Conservation (phyloP, 768 basidiomycete species). For the Wakefieldia striispora region DNA sequence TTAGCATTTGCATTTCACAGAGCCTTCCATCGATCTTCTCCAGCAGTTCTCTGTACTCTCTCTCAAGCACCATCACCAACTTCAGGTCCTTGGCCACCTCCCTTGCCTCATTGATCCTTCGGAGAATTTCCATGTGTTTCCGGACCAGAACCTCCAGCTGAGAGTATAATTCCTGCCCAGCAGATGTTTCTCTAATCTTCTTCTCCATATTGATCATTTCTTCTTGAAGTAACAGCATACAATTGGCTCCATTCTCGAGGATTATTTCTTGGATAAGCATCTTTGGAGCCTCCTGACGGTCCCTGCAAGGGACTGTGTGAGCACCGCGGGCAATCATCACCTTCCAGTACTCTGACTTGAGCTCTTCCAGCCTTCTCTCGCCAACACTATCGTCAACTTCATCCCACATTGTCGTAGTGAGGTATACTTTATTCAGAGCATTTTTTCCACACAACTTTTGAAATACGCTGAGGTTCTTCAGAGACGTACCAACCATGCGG, state of each 20-base stretch:
- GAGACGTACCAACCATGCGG: conserved; percentile 32
- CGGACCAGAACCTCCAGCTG: conserved; percentile 10
- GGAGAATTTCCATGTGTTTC: conserved; percentile 5
- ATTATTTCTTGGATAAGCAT: conserved; percentile 4
- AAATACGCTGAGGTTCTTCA: conserved; percentile 36
- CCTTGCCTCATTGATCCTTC: conserved; percentile 6
- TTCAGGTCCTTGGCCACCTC: neutral
- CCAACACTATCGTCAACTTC: conserved; percentile 22
- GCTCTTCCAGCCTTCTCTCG: conserved; percentile 11
- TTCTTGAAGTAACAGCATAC: conserved; percentile 6
- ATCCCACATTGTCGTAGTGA: conserved; percentile 43
- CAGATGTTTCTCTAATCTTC: conserved; percentile 6
- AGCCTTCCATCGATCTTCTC: conserved; percentile 5
- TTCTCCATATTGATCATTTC: conserved; percentile 6
- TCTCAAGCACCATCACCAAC: conserved; percentile 2
- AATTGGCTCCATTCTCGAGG: conserved; percentile 1
- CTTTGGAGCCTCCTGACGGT: conserved; percentile 6
- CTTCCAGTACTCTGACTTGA: conserved; percentile 7
- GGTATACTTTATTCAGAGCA: conserved; percentile 27
- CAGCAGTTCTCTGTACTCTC: conserved; percentile 6
- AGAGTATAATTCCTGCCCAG: conserved; percentile 6
- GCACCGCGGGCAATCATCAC: conserved; percentile 11
- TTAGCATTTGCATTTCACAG: conserved; percentile 11
- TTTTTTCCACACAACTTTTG: conserved; percentile 23
- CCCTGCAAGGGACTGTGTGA: conserved; percentile 2